Evolutionary conservation across 768 basidiomycete genomes (phyloP).

Genomic region (Psilocybe cubensis): DNA sequence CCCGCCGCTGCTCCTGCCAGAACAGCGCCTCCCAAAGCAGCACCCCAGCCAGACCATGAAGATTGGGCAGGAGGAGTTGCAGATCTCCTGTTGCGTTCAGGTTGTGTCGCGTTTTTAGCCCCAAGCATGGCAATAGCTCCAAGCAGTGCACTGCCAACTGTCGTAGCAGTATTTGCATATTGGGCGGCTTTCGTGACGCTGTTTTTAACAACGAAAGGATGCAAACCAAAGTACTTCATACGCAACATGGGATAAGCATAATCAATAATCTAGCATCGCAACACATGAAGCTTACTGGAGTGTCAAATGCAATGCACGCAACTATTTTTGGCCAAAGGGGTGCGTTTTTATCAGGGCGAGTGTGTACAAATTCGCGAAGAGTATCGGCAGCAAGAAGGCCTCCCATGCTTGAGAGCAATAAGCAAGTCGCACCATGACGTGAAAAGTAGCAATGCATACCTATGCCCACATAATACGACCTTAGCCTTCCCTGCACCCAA

Average conservation of each 20-base stretch:
- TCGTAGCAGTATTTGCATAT: slow-evolving; percentile 68
- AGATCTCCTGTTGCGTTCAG: slow-evolving; percentile 16
- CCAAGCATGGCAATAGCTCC: slow-evolving; percentile 58
- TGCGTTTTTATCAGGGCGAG: slow-evolving; percentile 63
- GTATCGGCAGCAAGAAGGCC: slow-evolving; percentile 89
- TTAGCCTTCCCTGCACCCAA: slow-evolving; percentile 78
- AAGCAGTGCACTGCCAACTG: slow-evolving; percentile 62
- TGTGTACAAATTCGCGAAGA: slow-evolving; percentile 68
- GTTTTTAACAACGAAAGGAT: slow-evolving; percentile 87
- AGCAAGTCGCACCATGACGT: background rate
- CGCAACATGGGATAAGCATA: background rate
- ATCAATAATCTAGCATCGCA: background rate
- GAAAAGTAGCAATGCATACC: slow-evolving; percentile 43
- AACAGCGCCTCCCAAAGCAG: slow-evolving; percentile 69
- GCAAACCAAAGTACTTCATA: slow-evolving; percentile 80
- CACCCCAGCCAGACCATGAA: slow-evolving; percentile 26
- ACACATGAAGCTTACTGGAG: slow-evolving; percentile 62
- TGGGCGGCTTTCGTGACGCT: slow-evolving; percentile 73
- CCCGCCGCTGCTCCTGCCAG: slow-evolving; percentile 85
- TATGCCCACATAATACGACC: slow-evolving; percentile 90
- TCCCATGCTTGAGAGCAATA: slow-evolving; percentile 71
- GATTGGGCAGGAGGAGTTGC: slow-evolving; percentile 23
- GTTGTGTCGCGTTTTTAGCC: slow-evolving; percentile 42
- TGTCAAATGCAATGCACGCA: slow-evolving; percentile 86
- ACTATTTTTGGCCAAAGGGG: slow-evolving; percentile 90